Base-by-base conservation (phyloP, 2,329 filamentous ascomycete species). In the Chaetomiaceae sp. region DNA sequence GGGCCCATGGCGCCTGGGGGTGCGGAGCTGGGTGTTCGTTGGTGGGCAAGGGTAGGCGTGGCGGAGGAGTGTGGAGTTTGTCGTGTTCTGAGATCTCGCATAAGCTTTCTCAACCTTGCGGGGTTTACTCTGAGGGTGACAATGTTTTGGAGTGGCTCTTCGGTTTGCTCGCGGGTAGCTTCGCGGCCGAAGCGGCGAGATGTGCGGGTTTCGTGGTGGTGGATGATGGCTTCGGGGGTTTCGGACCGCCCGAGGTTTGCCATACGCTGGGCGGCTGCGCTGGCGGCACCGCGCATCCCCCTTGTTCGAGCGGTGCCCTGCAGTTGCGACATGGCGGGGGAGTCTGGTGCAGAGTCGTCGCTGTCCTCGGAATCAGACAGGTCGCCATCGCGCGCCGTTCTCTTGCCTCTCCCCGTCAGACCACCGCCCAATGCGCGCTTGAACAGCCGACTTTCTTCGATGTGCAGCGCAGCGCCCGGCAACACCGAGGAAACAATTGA, bases 401-500 rank as follows among this genome's bases (percentile, higher is more conserved):
- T 59, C 57, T 60, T 65, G 42, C 66, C 64, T 50, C 85, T 78
- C 65, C 84, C 81, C 45, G 79, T 77, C n/a, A 77, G 69, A 57
- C 78, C 75, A 27, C 80, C 66, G 42, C 78, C 85, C 29, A 82
- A 80, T 18, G 85, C 79, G 48, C 87, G 82, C 73, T 96, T 96
- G 74, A 87, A 95, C 5, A 97, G 77, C 40, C 90, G 83, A 64
- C 89, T 95, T 40, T 94, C 89, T 57, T 96, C 91, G 41, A 95
- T 74, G 3, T 81, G 81, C 51, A 83, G 75, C 4, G 88, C 92
- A 4, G 90, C 89, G 21, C 92, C 94, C 14, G 94, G 94, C 54
- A 99, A 81, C 18, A 95, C 90, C 3, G 89, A 91, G 9, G 92
- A 96, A 1, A 99, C 90, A 48, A 97, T 81, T 61, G 96, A 79